These are phyloP conservation scores for Neurospora hispaniola DNA, from an alignment of 495 filamentous ascomycete species.

Conservation along the genomic window DNA sequence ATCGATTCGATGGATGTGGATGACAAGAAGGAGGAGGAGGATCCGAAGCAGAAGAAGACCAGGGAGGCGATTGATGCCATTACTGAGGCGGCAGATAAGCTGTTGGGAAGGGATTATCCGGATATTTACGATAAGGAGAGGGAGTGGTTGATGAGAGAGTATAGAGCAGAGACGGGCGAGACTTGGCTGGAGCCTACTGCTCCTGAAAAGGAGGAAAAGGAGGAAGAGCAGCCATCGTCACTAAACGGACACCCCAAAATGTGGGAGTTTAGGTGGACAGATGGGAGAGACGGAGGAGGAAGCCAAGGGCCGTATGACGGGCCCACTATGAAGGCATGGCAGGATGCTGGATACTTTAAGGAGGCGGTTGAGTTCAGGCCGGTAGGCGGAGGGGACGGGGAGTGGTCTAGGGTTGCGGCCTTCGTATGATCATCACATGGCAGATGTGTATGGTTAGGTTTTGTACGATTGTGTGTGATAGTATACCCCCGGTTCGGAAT, in stretches of 20 bases:
- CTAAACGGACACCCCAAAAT: constrained; percentile 28
- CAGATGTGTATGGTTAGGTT: not conserved
- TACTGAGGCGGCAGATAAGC: constrained; percentile 77
- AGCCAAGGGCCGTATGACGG: constrained; percentile 82
- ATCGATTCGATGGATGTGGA: constrained; percentile 54
- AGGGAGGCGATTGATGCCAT: constrained; percentile 67
- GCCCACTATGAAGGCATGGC: constrained; percentile 77
- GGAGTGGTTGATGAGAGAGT: constrained; percentile 76
- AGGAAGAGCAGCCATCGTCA: not conserved
- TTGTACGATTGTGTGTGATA: not conserved
- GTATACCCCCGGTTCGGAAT: not conserved
- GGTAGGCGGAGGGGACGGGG: constrained; percentile 39
- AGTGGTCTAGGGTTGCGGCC: constrained; percentile 50
- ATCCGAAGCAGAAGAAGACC: constrained; percentile 58
- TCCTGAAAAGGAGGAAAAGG: constrained; percentile 13
- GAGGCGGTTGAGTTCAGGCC: constrained; percentile 82
- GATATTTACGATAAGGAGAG: constrained; percentile 86
- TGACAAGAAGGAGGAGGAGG: constrained; percentile 39
- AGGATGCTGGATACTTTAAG: constrained; percentile 83
- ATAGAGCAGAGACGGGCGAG: constrained; percentile 78
- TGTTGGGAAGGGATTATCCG: constrained; percentile 67
- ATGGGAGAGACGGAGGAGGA: constrained; percentile 70
- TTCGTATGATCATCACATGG: constrained; percentile 42
- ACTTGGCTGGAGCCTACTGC: constrained; percentile 60
- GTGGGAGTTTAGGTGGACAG: constrained; percentile 92